A percentile compares a stretch with the other conserved stretches of the same genome.
Conservation (phyloP, 768 basidiomycete genomes). For the Nidularia pulvinata region DNA sequence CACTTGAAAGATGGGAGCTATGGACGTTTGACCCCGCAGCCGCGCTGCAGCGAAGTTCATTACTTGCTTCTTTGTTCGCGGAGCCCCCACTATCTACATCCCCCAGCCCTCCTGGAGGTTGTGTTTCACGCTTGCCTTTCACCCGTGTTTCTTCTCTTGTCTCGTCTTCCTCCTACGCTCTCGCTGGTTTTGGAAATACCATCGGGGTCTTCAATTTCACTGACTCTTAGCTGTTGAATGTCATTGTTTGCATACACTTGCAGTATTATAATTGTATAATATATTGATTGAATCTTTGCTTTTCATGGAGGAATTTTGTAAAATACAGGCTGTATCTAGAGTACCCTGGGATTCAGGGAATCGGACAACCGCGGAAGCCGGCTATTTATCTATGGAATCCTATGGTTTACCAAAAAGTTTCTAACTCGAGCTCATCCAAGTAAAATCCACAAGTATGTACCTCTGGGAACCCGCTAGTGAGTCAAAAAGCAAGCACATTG, state of each 20-base stretch:
- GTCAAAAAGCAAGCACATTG: too few relatives aligned
- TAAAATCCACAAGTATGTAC: too few relatives aligned
- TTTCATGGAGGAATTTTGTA: too few relatives aligned
- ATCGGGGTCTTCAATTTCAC: conserved; percentile 54
- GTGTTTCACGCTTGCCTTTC: conserved; percentile 69
- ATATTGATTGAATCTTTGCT: not conserved
- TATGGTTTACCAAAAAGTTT: too few relatives aligned
- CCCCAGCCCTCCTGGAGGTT: conserved; percentile 14
- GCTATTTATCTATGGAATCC: too few relatives aligned
- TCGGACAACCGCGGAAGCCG: too few relatives aligned
- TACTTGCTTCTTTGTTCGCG: conserved; percentile 45
- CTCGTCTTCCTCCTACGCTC: conserved; percentile 42
- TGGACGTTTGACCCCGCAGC: conserved; percentile 73
- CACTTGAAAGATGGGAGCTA: conserved; percentile 81
- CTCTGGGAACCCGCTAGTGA: too few relatives aligned
- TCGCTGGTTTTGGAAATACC: conserved; percentile 83
- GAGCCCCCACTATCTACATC: conserved; percentile 13
- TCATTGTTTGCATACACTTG: not conserved
- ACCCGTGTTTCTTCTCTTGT: conserved; percentile 71
- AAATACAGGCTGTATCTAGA: too few relatives aligned
- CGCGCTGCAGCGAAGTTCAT: conserved; percentile 44
- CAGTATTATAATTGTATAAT: not conserved
- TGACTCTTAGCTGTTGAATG: too few relatives aligned
- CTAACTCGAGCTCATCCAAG: too few relatives aligned
- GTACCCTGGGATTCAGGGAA: too few relatives aligned